These are phyloP conservation scores for Stentor coeruleus DNA, from an alignment of 73 alveolate species.

Conservation along the genomic window DNA sequence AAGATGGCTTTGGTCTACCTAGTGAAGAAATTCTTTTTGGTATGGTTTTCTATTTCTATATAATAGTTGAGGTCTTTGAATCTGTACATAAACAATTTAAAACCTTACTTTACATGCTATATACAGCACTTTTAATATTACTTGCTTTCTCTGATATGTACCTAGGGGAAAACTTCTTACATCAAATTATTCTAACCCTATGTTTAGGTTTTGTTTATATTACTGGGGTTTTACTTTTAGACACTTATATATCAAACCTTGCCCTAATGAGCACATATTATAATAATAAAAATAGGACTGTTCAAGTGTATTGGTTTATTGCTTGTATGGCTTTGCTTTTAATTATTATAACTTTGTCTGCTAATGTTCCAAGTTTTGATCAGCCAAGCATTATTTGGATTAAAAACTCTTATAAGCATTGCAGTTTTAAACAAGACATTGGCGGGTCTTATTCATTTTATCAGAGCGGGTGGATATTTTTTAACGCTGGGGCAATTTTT, in stretches of 20 bases:
- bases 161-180: slow-evolving; percentile 10
- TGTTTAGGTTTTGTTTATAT: not conserved
- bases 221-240: not conserved
- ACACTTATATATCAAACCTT: not conserved
- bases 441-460: slow-evolving; percentile 6
- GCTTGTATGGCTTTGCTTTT: not conserved
- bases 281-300: not conserved
- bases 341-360: not conserved
- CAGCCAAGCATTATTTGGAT: not conserved
- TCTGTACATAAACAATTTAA: not conserved
- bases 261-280: not conserved
- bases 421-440: not conserved
- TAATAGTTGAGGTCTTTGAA: not conserved
- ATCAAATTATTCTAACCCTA: not conserved
- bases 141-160: not conserved
- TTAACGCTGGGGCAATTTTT: not conserved
- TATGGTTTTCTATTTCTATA: not conserved
- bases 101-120: not conserved
- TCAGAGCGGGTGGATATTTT: slow-evolving; percentile 8
- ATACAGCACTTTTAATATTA: not conserved
- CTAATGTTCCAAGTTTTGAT: not conserved
- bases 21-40: not conserved
- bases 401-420: slow-evolving; percentile 1
- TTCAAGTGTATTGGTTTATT: not conserved
- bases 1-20: slow-evolving; percentile 6